Percentiles rank a stretch among this genome's conserved stretches.
Conservation (phyloP, 805 yeast species). For the Pachysolen tannophilus region DNA sequence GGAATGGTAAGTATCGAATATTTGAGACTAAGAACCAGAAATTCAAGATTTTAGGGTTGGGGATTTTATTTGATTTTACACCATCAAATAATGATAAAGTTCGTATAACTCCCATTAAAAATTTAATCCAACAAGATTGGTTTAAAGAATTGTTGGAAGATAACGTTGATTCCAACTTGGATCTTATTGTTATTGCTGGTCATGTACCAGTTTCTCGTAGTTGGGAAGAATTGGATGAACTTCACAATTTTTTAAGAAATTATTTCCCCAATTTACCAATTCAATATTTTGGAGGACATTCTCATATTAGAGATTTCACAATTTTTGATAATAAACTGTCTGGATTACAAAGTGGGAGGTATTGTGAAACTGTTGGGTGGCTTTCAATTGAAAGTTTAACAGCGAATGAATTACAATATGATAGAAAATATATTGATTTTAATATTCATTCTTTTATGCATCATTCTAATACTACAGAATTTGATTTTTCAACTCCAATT, state of each 20-base stretch:
- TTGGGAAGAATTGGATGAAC: conserved; percentile 43
- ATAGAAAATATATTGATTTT: conserved; percentile 78
- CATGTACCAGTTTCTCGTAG: conserved; percentile 64
- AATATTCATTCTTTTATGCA: conserved; percentile 60
- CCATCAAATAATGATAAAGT: conserved; percentile 48
- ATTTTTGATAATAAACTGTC: conserved; percentile 58
- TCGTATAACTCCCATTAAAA: conserved; percentile 53
- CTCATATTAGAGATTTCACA: conserved; percentile 82
- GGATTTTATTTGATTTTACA: conserved; percentile 71
- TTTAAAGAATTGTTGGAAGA: conserved; percentile 37
- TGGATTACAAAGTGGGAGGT: conserved; percentile 88
- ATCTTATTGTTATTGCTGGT: conserved; percentile 63
- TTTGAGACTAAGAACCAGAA: conserved; percentile 53
- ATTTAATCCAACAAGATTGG: conserved; percentile 55
- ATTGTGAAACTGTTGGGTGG: conserved; percentile 92
- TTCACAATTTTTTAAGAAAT: conserved; percentile 44
- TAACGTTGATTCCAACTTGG: conserved; percentile 35
- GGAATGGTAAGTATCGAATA: conserved; percentile 54
- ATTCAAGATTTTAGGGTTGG: conserved; percentile 54
- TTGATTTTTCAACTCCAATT: conserved; percentile 40
- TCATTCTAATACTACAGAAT: conserved; percentile 37
- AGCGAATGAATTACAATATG: conserved; percentile 16
- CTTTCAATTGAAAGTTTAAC: conserved; percentile 41
- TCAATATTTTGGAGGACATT: conserved; percentile 91
- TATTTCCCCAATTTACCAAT: conserved; percentile 56